Conservation (phyloP, 1,284 basidiomycete species). For the Wallemia ichthyophaga region DNA sequence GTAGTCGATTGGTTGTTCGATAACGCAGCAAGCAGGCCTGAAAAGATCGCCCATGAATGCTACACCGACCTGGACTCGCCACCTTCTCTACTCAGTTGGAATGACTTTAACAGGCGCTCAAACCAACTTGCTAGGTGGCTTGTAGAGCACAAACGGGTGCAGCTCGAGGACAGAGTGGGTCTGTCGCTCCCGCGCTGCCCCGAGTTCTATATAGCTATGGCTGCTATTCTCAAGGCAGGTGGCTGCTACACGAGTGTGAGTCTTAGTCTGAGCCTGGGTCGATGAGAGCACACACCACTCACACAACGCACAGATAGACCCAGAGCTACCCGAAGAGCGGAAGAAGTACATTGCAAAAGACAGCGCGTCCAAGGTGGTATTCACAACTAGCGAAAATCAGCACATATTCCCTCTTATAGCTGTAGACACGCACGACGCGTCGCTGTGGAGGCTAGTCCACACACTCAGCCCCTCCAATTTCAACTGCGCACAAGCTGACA, state of each 20-base stretch:
- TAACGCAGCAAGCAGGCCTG: not conserved
- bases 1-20: not conserved
- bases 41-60: not conserved
- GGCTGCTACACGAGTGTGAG: constrained; percentile 22
- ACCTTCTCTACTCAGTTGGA: constrained; percentile 13
- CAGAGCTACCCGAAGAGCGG: constrained; percentile 23
- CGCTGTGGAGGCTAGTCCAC: constrained; percentile 14
- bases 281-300: too few species aligned
- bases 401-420: not conserved
- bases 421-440: constrained; percentile 1
- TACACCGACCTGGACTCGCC: not conserved
- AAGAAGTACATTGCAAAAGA: constrained; percentile 23
- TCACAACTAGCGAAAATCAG: constrained; percentile 15
- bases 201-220: constrained; percentile 20
- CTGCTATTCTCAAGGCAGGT: constrained; percentile 24
- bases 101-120: constrained; percentile 16
- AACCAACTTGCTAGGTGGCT: constrained; percentile 22
- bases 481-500: constrained; percentile 13
- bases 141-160: constrained; percentile 15
- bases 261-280: too few species aligned
- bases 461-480: constrained; percentile 15
- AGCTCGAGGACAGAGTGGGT: constrained; percentile 21
- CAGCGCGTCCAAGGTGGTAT: constrained; percentile 19
- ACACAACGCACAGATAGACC: constrained; percentile 20
- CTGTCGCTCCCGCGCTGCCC: constrained; percentile 22